Percentiles rank a stretch among this genome's conserved stretches.
Conservation (phyloP, 306 rosid species). For the Corylus heterophylla region DNA sequence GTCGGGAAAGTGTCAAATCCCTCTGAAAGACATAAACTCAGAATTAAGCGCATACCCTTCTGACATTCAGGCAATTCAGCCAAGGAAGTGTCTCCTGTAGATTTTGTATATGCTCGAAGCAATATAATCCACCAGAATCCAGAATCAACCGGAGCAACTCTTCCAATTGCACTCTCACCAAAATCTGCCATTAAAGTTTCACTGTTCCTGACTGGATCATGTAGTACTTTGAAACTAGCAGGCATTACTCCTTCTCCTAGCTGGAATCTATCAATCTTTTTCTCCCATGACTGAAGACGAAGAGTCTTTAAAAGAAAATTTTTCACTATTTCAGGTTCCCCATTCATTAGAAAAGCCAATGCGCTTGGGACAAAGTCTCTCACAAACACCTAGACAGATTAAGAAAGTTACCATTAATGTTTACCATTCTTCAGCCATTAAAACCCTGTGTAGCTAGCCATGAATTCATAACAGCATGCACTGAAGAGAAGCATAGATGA, state of each 20-base stretch:
- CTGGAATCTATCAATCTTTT: slow-evolving; percentile 78
- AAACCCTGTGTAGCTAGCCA: slow-evolving; percentile 10
- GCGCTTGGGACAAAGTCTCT: slow-evolving; percentile 95
- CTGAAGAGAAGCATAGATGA: neutral
- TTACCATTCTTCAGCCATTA: slow-evolving; percentile 18
- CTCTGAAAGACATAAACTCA: slow-evolving; percentile 85
- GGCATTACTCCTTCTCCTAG: slow-evolving; percentile 99
- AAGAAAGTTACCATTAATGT: slow-evolving; percentile 15
- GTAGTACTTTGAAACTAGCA: slow-evolving; percentile 90
- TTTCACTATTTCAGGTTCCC: slow-evolving; percentile 77
- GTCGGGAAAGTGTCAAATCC: slow-evolving; percentile 97
- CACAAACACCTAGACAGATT: slow-evolving; percentile 70
- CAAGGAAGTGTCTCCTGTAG: slow-evolving; percentile 84
- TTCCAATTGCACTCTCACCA: slow-evolving; percentile 96
- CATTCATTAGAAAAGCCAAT: slow-evolving; percentile 80
- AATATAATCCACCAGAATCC: slow-evolving; percentile 99
- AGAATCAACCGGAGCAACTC: slow-evolving; percentile 98
- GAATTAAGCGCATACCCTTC: slow-evolving; percentile 90
- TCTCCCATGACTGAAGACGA: slow-evolving; percentile 94
- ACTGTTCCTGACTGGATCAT: slow-evolving; percentile 66
- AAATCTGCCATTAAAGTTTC: slow-evolving; percentile 88
- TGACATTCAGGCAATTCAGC: slow-evolving; percentile 90
- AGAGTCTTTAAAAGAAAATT: slow-evolving; percentile 81
- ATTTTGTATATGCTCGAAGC: slow-evolving; percentile 88
- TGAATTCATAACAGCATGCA: neutral